Conservation (phyloP, 108 stramenopile species). For the Cyclotella atomus region DNA sequence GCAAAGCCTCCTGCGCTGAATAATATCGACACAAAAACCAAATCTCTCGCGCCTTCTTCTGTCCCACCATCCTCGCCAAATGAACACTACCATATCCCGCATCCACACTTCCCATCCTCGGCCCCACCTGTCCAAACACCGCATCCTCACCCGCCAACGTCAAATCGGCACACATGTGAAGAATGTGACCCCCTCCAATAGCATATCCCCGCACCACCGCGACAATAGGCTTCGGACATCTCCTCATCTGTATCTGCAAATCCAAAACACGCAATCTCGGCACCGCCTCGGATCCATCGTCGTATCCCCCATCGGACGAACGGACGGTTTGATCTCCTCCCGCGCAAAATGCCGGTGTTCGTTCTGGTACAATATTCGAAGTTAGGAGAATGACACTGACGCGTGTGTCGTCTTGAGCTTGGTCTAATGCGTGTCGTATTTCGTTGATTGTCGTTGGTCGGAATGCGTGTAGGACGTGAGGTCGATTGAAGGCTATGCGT, state of each 20-base stretch:
- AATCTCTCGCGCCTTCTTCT: slow-evolving; percentile 93
- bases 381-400: slow-evolving; percentile 86
- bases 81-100: slow-evolving; percentile 93
- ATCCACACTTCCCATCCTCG: slow-evolving; percentile 94
- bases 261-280: slow-evolving; percentile 87
- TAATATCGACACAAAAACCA: slow-evolving; percentile 93
- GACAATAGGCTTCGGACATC: slow-evolving; percentile 95
- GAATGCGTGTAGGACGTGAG: slow-evolving; percentile 90
- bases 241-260: slow-evolving; percentile 91
- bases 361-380: slow-evolving; percentile 54
- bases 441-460: slow-evolving; percentile 94
- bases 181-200: slow-evolving; percentile 94
- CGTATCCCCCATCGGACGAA: slow-evolving; percentile 80
- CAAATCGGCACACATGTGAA: slow-evolving; percentile 94
- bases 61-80: slow-evolving; percentile 88
- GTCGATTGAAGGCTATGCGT: slow-evolving; percentile 89
- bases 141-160: slow-evolving; percentile 85
- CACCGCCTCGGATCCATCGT: slow-evolving; percentile 87
- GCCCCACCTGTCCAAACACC: slow-evolving; percentile 94
- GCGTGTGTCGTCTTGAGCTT: slow-evolving; percentile 82
- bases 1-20: slow-evolving; percentile 81
- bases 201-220: slow-evolving; percentile 94
- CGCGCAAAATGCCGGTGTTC: slow-evolving; percentile 91
- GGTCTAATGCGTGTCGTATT: slow-evolving; percentile 78
- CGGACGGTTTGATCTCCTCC: slow-evolving; percentile 94